Percentiles rank a stretch among this genome's conserved stretches.
Evolutionary conservation across 2,329 filamentous ascomycete species (phyloP).

Genomic region (Colletotrichum camelliae): DNA sequence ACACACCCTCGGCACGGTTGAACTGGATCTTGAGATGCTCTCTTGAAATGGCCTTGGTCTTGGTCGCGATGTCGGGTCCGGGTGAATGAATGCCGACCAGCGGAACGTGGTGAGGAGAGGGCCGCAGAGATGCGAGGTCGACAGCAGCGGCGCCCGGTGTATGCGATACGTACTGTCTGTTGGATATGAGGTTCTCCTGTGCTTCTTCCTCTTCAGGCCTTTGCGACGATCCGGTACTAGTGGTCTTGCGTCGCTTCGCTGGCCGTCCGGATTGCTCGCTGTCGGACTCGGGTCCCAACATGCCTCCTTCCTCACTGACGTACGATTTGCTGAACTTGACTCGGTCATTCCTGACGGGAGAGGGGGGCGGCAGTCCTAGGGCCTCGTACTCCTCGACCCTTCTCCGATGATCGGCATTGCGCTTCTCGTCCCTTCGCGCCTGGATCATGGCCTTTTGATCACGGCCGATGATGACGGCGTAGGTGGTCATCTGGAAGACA

Average conservation of each 20-base stretch:
- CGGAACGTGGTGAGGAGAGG: constrained; percentile 66
- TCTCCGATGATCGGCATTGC: constrained; percentile 49
- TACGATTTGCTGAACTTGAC: constrained; percentile 68
- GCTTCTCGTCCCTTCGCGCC: constrained; percentile 57
- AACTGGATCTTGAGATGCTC: constrained; percentile 77
- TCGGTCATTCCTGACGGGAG: constrained; percentile 54
- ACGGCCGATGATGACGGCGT: constrained; percentile 74
- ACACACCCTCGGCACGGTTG: constrained; percentile 66
- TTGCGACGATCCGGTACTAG: constrained; percentile 44
- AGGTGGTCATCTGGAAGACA: constrained; percentile 80
- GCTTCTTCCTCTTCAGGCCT: constrained; percentile 46
- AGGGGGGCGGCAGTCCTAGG: constrained; percentile 55
- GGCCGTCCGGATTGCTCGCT: constrained; percentile 55
- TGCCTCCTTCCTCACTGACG: constrained; percentile 73
- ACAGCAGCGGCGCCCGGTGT: constrained; percentile 64
- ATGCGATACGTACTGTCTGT: constrained; percentile 66
- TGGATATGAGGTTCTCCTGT: constrained; percentile 55
- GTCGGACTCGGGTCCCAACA: constrained; percentile 68
- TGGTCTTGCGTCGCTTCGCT: constrained; percentile 52
- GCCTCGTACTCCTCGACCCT: constrained; percentile 51
- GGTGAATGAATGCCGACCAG: constrained; percentile 77
- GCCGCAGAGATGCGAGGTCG: constrained; percentile 64
- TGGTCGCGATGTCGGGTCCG: constrained; percentile 62
- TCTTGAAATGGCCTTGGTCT: constrained; percentile 76
- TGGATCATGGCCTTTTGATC: constrained; percentile 66